These are phyloP conservation scores for Diversispora eburnea DNA, from an alignment of 192 early-diverging fungal genomes.

Conservation along the genomic window DNA sequence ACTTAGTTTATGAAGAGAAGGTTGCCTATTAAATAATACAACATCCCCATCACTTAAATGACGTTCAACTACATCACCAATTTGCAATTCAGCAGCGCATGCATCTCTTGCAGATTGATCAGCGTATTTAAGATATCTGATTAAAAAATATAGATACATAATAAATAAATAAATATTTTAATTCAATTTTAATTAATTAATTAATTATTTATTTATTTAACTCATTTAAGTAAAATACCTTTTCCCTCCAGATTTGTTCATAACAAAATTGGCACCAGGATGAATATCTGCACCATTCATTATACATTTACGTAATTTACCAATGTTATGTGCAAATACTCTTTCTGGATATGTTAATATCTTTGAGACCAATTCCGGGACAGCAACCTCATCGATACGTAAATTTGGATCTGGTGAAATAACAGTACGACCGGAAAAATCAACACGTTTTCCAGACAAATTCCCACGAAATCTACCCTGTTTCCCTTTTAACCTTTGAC, in stretches of 20 bases:
- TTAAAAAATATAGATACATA: constrained; percentile 12
- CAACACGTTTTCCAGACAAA: constrained; percentile 97
- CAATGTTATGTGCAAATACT: constrained; percentile 87
- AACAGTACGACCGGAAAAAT: constrained; percentile 97
- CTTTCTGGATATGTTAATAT: constrained; percentile 94
- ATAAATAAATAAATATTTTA: neutral
- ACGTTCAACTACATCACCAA: constrained; percentile 94
- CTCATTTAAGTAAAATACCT: constrained; percentile 15
- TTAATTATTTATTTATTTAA: too few species aligned
- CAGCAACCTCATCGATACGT: constrained; percentile 94
- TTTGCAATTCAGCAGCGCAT: constrained; percentile 63
- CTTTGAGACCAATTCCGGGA: constrained; percentile 86
- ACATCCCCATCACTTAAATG: constrained; percentile 92
- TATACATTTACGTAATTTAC: constrained; percentile 69
- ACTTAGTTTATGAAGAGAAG: constrained; percentile 92
- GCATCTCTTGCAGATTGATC: constrained; percentile 48
- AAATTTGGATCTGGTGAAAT: constrained; percentile 99
- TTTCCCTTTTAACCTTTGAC: constrained; percentile 97
- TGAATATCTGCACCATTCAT: constrained; percentile 84
- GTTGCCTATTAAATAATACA: constrained; percentile 98
- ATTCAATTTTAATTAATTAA: neutral
- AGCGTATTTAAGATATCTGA: constrained; percentile 67
- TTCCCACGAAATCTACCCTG: constrained; percentile 99
- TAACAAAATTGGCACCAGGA: constrained; percentile 90
- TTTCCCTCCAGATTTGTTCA: constrained; percentile 44